These are phyloP conservation scores for Euryodendron excelsum DNA, from an alignment of 148 eudicot species.

Conservation along the genomic window DNA sequence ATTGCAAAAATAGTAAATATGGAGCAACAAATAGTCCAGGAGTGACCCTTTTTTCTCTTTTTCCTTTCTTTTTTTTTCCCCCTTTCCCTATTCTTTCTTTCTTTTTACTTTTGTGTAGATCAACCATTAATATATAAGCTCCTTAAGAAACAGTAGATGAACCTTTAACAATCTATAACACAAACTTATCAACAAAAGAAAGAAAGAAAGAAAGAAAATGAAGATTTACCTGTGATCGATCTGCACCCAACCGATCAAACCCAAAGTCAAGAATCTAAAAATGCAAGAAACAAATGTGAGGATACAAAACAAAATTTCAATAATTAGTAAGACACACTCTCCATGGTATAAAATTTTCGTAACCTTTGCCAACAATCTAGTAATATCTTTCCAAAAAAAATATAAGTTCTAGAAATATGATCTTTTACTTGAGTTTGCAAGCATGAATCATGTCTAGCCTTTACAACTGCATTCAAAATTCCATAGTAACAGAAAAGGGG, in stretches of 20 bases:
- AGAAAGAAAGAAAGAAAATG: too few relatives aligned
- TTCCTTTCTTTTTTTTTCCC: background rate
- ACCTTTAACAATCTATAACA: too few relatives aligned
- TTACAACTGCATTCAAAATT: background rate
- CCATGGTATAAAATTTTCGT: background rate
- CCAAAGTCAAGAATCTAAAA: constrained; percentile 94
- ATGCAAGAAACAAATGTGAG: constrained; percentile 12
- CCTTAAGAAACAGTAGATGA: too few relatives aligned
- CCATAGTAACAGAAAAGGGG: background rate
- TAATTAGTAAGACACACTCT: background rate
- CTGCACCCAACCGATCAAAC: constrained; percentile 91
- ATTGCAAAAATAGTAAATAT: background rate
- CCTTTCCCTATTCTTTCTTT: background rate
- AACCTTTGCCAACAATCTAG: background rate
- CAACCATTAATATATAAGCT: constrained; percentile 8
- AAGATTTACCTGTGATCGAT: constrained; percentile 61
- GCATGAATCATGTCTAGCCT: background rate
- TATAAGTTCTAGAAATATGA: background rate
- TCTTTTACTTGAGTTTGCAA: background rate
- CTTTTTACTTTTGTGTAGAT: background rate
- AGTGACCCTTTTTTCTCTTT: background rate
- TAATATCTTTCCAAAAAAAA: too few relatives aligned
- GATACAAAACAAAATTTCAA: background rate
- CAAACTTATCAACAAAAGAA: too few relatives aligned
- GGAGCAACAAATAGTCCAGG: too few relatives aligned